Evolutionary conservation across 1,284 basidiomycete species (phyloP).

Genomic region (Cystobasidium slooffiae): DNA sequence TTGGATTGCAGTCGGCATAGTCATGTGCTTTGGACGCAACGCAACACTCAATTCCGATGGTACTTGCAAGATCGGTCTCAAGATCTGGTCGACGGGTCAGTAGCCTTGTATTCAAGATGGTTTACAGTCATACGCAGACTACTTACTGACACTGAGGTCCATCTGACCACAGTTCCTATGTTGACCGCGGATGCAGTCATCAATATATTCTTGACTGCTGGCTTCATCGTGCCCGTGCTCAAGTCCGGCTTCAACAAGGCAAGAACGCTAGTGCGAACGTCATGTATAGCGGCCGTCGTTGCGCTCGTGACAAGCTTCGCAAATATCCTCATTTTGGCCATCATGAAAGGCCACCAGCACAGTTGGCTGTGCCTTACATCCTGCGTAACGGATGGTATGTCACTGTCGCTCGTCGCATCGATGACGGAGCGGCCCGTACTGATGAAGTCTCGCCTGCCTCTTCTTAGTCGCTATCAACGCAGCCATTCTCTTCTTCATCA

Average conservation of each 20-base stretch:
- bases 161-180: conserved; percentile 56
- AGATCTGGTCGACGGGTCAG: conserved; percentile 47
- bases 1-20: conserved; percentile 56
- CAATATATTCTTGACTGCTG: conserved; percentile 60
- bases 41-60: conserved; percentile 57
- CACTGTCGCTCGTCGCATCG: not conserved
- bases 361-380: conserved; percentile 65
- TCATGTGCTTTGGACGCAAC: conserved; percentile 59
- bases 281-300: conserved; percentile 59
- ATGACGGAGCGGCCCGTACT: not conserved
- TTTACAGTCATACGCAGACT: too few species aligned
- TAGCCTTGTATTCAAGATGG: not conserved
- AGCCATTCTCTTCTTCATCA: conserved; percentile 45
- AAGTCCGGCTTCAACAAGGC: conserved; percentile 57
- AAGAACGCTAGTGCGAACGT: conserved; percentile 45
- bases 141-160: too few species aligned
- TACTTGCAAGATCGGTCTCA: conserved; percentile 61
- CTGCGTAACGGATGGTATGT: conserved; percentile 60
- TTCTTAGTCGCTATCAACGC: conserved; percentile 45
- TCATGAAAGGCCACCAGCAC: conserved; percentile 62
- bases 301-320: conserved; percentile 58
- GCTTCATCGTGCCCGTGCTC: conserved; percentile 63
- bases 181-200: conserved; percentile 61
- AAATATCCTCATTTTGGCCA: conserved; percentile 63
- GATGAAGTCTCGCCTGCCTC: not conserved